Evolutionary conservation across 2,329 filamentous ascomycete genomes (phyloP).

Genomic region (Neofusicoccum umdonicola): DNA sequence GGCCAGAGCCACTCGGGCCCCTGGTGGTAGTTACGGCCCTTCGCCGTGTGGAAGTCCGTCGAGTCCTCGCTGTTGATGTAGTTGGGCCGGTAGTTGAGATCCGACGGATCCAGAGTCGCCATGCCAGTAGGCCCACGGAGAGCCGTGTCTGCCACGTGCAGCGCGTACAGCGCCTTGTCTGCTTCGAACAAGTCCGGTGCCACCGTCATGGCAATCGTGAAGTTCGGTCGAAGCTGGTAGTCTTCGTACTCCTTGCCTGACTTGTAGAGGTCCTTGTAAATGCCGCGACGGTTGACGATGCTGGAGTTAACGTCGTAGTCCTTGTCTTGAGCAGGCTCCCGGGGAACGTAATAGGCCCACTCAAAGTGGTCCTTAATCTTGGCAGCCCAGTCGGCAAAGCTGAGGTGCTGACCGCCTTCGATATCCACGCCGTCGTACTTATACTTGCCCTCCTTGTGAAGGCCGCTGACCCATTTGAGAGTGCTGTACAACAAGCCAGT

Average conservation of each 20-base stretch:
- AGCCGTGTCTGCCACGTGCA: constrained; percentile 74
- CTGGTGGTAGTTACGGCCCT: constrained; percentile 96
- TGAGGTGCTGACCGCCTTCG: constrained; percentile 58
- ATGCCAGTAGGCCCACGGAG: constrained; percentile 88
- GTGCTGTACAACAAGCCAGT: constrained; percentile 90
- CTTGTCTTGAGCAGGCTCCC: constrained; percentile 65
- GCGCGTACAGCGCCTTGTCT: constrained; percentile 72
- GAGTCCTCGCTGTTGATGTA: constrained; percentile 96
- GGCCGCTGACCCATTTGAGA: constrained; percentile 71
- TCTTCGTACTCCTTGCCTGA: constrained; percentile 96
- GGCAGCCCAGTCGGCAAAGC: constrained; percentile 74
- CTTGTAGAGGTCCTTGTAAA: constrained; percentile 96
- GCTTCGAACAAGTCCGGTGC: constrained; percentile 84
- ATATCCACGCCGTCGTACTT: constrained; percentile 70
- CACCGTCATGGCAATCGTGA: constrained; percentile 91
- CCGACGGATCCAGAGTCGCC: constrained; percentile 88
- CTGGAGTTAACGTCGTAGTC: constrained; percentile 76
- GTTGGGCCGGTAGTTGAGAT: constrained; percentile 90
- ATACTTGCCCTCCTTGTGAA: constrained; percentile 69
- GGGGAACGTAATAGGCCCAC: constrained; percentile 83
- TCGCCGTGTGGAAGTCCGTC: constrained; percentile 83
- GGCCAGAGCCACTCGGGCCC: constrained; percentile 99
- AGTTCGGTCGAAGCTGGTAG: constrained; percentile 93
- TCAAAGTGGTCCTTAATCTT: constrained; percentile 86
- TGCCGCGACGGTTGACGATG: constrained; percentile 84